Percentiles rank a stretch among this genome's conserved stretches.
Conservation (phyloP, 208 protist species). For the Angomonas ambiguus region DNA sequence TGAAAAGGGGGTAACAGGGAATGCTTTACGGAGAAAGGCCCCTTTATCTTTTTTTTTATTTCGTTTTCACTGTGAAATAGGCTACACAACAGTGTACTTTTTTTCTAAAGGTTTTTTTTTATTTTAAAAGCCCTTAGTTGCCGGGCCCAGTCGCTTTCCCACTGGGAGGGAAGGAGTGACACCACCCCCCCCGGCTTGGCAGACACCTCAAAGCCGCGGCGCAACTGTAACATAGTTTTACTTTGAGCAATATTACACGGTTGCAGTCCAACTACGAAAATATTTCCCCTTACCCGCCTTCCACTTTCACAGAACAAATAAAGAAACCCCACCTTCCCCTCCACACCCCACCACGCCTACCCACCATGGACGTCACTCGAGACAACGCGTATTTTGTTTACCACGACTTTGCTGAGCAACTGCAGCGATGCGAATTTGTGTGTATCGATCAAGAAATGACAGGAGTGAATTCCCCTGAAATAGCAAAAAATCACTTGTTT, state of each 20-base stretch:
- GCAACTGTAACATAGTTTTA: too few species aligned
- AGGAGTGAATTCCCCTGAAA: constrained; percentile 34
- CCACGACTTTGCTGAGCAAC: constrained; percentile 40
- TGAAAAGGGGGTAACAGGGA: background rate
- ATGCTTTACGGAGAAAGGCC: background rate
- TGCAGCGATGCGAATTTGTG: constrained; percentile 56
- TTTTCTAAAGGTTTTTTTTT: too few species aligned
- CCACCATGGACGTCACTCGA: constrained; percentile 49
- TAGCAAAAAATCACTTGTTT: constrained; percentile 5
- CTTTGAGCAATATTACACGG: too few species aligned
- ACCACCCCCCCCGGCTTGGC: too few species aligned
- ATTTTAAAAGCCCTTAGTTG: too few species aligned
- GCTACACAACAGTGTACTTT: too few species aligned
- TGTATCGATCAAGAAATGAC: constrained; percentile 85
- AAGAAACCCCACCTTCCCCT: background rate
- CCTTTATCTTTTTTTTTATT: background rate
- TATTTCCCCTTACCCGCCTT: background rate
- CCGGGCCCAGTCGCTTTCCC: too few species aligned
- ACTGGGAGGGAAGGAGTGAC: too few species aligned
- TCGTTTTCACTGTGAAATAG: too few species aligned
- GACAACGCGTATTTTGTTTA: constrained; percentile 30
- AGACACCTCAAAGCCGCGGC: too few species aligned
- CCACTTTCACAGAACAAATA: background rate
- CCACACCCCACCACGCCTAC: background rate
- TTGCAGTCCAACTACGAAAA: too few species aligned